Evolutionary conservation across 2,329 filamentous ascomycete genomes (phyloP), one percentile per base, ranked within the genome.

Genomic region (Leptodontidium sp.): DNA sequence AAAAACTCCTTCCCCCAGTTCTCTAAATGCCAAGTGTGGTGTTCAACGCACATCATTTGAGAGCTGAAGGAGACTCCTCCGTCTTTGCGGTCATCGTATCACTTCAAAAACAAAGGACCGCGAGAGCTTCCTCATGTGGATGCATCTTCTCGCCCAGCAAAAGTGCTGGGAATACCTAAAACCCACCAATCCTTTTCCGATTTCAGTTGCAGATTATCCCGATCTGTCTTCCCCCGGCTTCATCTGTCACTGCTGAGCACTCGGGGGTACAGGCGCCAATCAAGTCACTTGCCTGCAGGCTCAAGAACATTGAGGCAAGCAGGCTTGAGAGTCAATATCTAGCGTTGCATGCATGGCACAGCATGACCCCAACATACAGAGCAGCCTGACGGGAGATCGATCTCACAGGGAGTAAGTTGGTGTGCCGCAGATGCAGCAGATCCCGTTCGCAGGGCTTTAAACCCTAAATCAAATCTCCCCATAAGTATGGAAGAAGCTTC

Each of bases 351-450:
- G 40, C 58, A 57, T 35, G 32, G 45, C 62, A 61, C 64, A 50
- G 43, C 45, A 68, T 61, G 53, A 52, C 55, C 53, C 62, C 55
- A 21, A 61, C 58, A 26, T 43, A 8, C n/a, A 40, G 32, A 61
- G 61, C 11, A 32, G 32, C 21, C 58, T 38, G 62, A 50, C 52
- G 64, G 67, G 49, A 69, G 63, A 66, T 66, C 58, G 63, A 69
- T 52, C 38, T 61, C 63, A 61, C 57, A 61, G 47, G 11, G 53
- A 38, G 61, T 32, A 32, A 32, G 29, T 32, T 32, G 29, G 29
- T 32, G 29, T 45, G 45, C 61, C 57, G 63, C 45, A 58, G 58
- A 26, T 43, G 38, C 57, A 59, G 57, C 57, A 59, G 38, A 29
- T 43, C 57, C 57, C 35, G 35, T 59, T 58, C 38, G 35, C 35